Conservation (phyloP, 2,329 filamentous ascomycete species). For the Penicillium brevicompactum region DNA sequence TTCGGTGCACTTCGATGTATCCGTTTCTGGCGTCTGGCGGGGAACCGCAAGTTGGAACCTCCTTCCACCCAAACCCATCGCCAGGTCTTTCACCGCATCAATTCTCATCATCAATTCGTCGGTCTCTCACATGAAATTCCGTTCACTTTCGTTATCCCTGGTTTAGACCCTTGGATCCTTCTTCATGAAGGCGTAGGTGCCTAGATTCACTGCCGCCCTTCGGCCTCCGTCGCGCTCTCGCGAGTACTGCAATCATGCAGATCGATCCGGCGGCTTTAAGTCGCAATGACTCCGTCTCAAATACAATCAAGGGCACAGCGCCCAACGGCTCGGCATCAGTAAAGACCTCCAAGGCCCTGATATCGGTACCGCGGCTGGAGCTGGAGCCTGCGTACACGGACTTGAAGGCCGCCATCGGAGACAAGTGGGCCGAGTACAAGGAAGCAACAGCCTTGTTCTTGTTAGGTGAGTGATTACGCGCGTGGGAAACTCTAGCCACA, state of each 20-base stretch:
- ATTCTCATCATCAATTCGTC: slow-evolving; percentile 30
- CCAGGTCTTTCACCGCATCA: slow-evolving; percentile 24
- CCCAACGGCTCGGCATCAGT: slow-evolving; percentile 36
- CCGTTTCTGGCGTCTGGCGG: slow-evolving; percentile 33
- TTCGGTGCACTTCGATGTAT: slow-evolving; percentile 13
- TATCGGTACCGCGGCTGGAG: slow-evolving; percentile 62
- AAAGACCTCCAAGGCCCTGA: slow-evolving; percentile 53
- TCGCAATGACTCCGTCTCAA: slow-evolving; percentile 43
- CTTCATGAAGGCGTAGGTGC: slow-evolving; percentile 44
- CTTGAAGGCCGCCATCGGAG: slow-evolving; percentile 61
- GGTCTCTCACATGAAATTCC: slow-evolving; percentile 11
- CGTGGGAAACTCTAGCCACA: neutral
- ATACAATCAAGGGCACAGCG: slow-evolving; percentile 35
- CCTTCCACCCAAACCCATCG: slow-evolving; percentile 30
- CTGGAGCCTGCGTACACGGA: slow-evolving; percentile 64
- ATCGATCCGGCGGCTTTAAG: slow-evolving; percentile 49
- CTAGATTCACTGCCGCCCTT: slow-evolving; percentile 36
- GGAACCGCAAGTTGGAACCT: slow-evolving; percentile 29
- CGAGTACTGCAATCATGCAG: slow-evolving; percentile 43
- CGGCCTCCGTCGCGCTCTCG: slow-evolving; percentile 43
- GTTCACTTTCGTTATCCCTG: slow-evolving; percentile 10
- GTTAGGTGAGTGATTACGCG: slow-evolving; percentile 48
- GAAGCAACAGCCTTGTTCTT: slow-evolving; percentile 60
- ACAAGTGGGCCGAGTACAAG: slow-evolving; percentile 64
- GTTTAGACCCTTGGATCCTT: slow-evolving; percentile 18